Evolutionary conservation across 2,329 filamentous ascomycete genomes (phyloP), one percentile per base, ranked within the genome.

Genomic region (Fusarium caatingaense): DNA sequence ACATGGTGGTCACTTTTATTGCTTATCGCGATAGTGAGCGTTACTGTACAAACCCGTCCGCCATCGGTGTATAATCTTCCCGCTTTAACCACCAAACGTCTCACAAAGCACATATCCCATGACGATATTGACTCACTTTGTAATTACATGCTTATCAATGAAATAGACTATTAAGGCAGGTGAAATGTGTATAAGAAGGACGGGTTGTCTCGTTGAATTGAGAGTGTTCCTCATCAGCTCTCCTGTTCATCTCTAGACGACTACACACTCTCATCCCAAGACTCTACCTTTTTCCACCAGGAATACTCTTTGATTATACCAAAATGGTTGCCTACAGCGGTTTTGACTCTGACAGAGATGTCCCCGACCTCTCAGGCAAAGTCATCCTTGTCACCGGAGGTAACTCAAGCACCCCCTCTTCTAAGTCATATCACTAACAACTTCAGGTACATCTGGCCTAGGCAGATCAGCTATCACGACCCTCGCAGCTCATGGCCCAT

Each of bases 351-450:
- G 77, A 80, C 12, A 78, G 73, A 16, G 82, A 86, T 64, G 82
- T 87, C 25, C 72, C 77, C 7, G 79, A 82, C 40, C 79, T 87
- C 18, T 72, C 79, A 3, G 83, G 81, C 44, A 87, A 85, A 64
- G 81, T 86, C 10, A 80, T 87, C 42, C 76, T 87, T 18, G 76
- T 87, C 8, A 87, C 85, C 4, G 86, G 85, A 56, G 85, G 84
- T 84, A 76, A 32, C 48, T 30, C 7, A 12, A 37, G 18, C 15
- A 21, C 3, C 10, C 11, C 12, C 18, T 42, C 30, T 8, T 10
- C 13, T 21, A 25, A 27, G 40, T 21, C 11, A 40, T 4, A 27
- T 16, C 21, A 27, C 42, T 68, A 59, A 72, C 45, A 20, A 21
- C 13, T 8, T 0, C 5, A 76, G 85, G 84, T 79, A 80, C 76